Percentiles rank a stretch among this genome's conserved stretches.
Conservation (phyloP, 148 eudicot genomes). For the Vaccinium macrocarpon region DNA sequence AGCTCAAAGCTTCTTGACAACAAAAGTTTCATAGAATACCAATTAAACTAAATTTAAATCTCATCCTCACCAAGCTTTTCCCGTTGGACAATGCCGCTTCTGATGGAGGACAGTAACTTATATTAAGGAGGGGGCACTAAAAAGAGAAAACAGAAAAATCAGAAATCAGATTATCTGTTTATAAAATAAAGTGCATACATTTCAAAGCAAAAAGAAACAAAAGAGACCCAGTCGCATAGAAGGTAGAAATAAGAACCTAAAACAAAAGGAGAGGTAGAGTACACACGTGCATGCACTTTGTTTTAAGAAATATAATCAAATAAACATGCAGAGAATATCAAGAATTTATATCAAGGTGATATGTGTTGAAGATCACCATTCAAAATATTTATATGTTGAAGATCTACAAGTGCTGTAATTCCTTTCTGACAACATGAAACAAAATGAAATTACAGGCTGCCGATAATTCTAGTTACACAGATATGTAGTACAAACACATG, state of each 20-base stretch:
- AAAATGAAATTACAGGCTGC: constrained; percentile 8
- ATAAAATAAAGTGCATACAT: neutral
- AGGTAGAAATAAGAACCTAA: neutral
- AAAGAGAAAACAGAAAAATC: constrained; percentile 22
- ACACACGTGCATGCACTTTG: neutral
- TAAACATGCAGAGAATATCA: neutral
- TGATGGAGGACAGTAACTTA: constrained; percentile 76
- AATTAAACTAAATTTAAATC: constrained; percentile 2
- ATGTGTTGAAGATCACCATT: neutral
- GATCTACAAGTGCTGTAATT: constrained; percentile 1
- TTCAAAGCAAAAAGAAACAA: neutral
- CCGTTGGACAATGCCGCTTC: constrained; percentile 53
- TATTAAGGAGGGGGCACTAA: constrained; percentile 79
- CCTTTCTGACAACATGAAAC: constrained; percentile 3
- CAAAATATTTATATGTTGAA: neutral
- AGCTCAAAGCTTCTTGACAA: constrained; percentile 13
- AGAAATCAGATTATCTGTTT: constrained; percentile 4
- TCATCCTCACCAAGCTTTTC: constrained; percentile 53
- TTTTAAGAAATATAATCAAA: neutral
- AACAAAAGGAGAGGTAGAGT: neutral
- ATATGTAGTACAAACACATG: constrained; percentile 5
- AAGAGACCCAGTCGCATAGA: neutral
- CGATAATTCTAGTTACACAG: neutral
- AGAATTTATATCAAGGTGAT: neutral
- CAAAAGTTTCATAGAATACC: neutral